Evolutionary conservation across 2,329 filamentous ascomycete genomes (phyloP), one percentile per base, ranked within the genome.

Genomic region (Sporothrix pseudoabietina): DNA sequence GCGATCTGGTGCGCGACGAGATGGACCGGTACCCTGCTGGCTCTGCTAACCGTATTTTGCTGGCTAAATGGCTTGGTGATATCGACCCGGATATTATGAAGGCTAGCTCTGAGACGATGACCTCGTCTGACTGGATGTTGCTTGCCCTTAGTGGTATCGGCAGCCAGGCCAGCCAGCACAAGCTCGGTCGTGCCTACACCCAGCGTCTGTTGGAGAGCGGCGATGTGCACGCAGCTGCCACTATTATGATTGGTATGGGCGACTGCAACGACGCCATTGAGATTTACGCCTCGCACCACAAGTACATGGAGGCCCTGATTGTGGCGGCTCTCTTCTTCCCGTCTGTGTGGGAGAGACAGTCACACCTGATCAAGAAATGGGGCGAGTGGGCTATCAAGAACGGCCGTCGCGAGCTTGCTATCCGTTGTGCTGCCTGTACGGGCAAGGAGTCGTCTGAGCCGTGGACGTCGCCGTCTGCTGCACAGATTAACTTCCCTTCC

Each of bases 41-140:
- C 7, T 95, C 94, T 5, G 88, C 93, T 1, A 92, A 89, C 75
- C 90, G 92, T 14, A 92, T 98, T 70, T 86, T 98, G 54, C 87
- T 99, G 4, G 88, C 93, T 1, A 97, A 97, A 81, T 99, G 96
- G 96, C 87, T 99, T 0, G 94, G 94, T 16, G 92, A 97, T 75
- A 89, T 93, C 52, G 90, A 94, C 74, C 87, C 91, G 0, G 94
- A 97, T 78, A 87, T 94, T 55, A 92, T 97, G 88, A 87, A 90
- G 12, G 89, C 92, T 2, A 92, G 89, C 59, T 92, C 94, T 0
- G 90, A 95, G 77, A 91, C 93, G n/a, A 94, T 96, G 87, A 95
- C 94, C 10, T 94, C 92, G 2, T 93, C 93, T 0, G 96, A 98
- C 81, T 99, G 96, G 96, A 98, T 99, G 94, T 84, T 98, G 74